phyloP scores from a whole-genome alignment of 371 early-diverging fungal species.

The Mucor lusitanicus region DNA sequence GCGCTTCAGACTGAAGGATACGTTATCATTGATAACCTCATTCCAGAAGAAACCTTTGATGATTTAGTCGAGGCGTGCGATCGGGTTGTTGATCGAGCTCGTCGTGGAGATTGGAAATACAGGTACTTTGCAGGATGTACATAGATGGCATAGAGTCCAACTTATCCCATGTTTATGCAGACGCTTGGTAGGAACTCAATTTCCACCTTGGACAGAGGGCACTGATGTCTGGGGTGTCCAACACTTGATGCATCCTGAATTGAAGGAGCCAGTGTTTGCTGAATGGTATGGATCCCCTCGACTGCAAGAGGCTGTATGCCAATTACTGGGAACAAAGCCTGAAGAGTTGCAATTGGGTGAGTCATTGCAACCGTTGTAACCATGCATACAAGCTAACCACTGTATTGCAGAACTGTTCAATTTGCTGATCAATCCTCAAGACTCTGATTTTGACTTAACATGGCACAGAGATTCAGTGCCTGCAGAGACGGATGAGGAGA shows the following conservation, averaged over 20 bases:
- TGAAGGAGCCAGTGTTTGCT: slow-evolving; percentile 51
- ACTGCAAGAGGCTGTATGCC: slow-evolving; percentile 43
- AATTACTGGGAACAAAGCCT: slow-evolving; percentile 35
- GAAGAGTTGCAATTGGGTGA: slow-evolving; percentile 51
- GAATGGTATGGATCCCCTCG: slow-evolving; percentile 54
- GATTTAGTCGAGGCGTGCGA: slow-evolving; percentile 50
- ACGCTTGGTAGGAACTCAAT: slow-evolving; percentile 57
- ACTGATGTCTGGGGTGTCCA: slow-evolving; percentile 64
- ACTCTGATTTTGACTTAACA: slow-evolving; percentile 52
- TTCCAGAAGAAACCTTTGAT: slow-evolving; percentile 37
- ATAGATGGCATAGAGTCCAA: too few relatives aligned
- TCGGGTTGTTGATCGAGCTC: slow-evolving; percentile 47
- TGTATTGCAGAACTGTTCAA: slow-evolving; percentile 50
- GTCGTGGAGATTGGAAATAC: slow-evolving; percentile 54
- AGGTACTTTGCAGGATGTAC: too few relatives aligned
- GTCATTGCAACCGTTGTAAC: background rate
- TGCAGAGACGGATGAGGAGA: slow-evolving; percentile 41
- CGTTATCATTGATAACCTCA: slow-evolving; percentile 55
- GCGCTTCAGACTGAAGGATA: slow-evolving; percentile 46
- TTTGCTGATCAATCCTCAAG: slow-evolving; percentile 51
- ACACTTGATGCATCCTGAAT: slow-evolving; percentile 52
- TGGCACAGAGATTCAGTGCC: slow-evolving; percentile 57
- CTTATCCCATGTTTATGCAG: too few relatives aligned
- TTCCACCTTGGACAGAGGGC: slow-evolving; percentile 61
- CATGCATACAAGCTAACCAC: background rate